These are phyloP conservation scores for Penicillium fuscoglaucum DNA, from an alignment of 2,329 filamentous ascomycete species.

Conservation along the genomic window DNA sequence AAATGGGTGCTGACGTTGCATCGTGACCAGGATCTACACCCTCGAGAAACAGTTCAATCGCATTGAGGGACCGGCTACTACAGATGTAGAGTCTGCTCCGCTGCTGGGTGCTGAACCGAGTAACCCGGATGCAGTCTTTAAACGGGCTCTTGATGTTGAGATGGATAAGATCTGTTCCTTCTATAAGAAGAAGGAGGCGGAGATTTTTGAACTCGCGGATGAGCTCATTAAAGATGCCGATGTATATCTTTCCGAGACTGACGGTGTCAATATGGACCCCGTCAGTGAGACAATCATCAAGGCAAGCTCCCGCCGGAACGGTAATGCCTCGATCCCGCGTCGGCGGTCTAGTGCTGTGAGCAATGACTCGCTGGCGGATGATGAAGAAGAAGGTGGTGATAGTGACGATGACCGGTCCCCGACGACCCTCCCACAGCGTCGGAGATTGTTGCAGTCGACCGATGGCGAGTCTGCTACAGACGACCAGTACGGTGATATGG, in stretches of 20 bases:
- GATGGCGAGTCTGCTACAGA: slow-evolving; percentile 32
- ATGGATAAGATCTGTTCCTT: slow-evolving; percentile 93
- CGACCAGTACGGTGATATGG: slow-evolving; percentile 36
- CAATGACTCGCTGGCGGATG: slow-evolving; percentile 51
- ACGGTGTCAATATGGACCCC: slow-evolving; percentile 46
- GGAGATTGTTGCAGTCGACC: slow-evolving; percentile 24
- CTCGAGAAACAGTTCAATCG: slow-evolving; percentile 83
- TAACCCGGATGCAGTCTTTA: slow-evolving; percentile 80
- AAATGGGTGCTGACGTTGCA: slow-evolving; percentile 10
- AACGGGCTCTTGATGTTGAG: slow-evolving; percentile 78
- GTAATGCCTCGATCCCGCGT: slow-evolving; percentile 24
- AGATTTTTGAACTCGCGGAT: slow-evolving; percentile 79
- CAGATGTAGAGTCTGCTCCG: slow-evolving; percentile 81
- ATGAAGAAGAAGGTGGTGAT: slow-evolving; percentile 48
- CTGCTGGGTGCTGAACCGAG: slow-evolving; percentile 63
- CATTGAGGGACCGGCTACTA: slow-evolving; percentile 48
- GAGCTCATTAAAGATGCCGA: slow-evolving; percentile 74
- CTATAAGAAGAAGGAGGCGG: slow-evolving; percentile 83
- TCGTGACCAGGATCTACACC: slow-evolving; percentile 74
- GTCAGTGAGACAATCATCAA: slow-evolving; percentile 45
- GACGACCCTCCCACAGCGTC: slow-evolving; percentile 10
- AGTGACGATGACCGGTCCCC: slow-evolving; percentile 60
- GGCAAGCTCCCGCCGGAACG: slow-evolving; percentile 29
- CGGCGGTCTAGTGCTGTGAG: slow-evolving; percentile 50
- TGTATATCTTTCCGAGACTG: slow-evolving; percentile 62